Evolutionary conservation across 1,284 basidiomycete species (phyloP).

Genomic region (Ustilago cynodontis): DNA sequence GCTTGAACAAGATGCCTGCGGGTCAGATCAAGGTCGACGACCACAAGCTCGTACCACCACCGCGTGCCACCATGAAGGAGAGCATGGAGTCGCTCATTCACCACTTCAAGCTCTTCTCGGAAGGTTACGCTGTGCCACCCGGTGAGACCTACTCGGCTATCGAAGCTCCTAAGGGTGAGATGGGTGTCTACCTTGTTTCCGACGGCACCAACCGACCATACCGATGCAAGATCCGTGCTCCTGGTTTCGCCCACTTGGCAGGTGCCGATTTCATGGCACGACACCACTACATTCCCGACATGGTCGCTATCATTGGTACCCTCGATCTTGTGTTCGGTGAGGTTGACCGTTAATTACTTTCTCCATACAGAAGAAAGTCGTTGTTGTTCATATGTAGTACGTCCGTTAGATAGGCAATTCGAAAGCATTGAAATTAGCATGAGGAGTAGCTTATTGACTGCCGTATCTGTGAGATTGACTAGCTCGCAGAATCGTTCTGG

Average conservation of each 20-base stretch:
- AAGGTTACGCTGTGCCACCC: slow-evolving; percentile 95
- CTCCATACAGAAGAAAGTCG: neutral
- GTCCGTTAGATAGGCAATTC: slow-evolving; percentile 33
- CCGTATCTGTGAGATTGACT: too few relatives aligned
- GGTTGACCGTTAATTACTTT: slow-evolving; percentile 58
- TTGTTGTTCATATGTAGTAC: slow-evolving; percentile 1
- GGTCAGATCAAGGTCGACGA: slow-evolving; percentile 96
- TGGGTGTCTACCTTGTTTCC: slow-evolving; percentile 74
- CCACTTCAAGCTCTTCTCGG: slow-evolving; percentile 96
- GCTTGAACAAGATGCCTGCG: slow-evolving; percentile 93
- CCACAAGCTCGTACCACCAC: slow-evolving; percentile 97
- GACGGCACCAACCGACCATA: slow-evolving; percentile 69
- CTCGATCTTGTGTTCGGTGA: slow-evolving; percentile 70
- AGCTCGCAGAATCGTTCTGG: neutral
- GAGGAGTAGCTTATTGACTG: neutral
- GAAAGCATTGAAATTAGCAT: neutral
- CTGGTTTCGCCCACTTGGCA: slow-evolving; percentile 68
- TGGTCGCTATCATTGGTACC: slow-evolving; percentile 69
- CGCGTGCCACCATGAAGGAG: slow-evolving; percentile 98
- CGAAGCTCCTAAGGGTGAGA: slow-evolving; percentile 98
- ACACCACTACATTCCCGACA: slow-evolving; percentile 67
- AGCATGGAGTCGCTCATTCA: slow-evolving; percentile 96
- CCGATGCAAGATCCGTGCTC: slow-evolving; percentile 68
- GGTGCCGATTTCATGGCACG: slow-evolving; percentile 68
- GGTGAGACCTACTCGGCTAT: slow-evolving; percentile 97